phyloP scores from a whole-genome alignment of 2,329 filamentous ascomycete species.

The Thermothelomyces thermophilus region DNA sequence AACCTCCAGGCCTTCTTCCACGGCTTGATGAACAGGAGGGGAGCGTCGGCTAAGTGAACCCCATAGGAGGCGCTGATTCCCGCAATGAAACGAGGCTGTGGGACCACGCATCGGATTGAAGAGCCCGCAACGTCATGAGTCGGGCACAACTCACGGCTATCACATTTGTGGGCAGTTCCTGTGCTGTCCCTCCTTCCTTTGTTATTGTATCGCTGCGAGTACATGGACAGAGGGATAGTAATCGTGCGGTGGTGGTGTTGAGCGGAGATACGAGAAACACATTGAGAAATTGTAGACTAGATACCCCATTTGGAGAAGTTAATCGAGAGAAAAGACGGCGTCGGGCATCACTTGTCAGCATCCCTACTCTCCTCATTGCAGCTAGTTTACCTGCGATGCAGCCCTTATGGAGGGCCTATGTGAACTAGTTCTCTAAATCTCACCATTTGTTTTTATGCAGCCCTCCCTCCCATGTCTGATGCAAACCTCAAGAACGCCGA shows the following conservation, averaged over 20 bases:
- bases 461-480: too few relatives aligned
- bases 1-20: constrained; percentile 55
- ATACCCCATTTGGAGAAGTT: constrained; percentile 19
- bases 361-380: neutral
- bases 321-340: neutral
- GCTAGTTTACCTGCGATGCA: too few relatives aligned
- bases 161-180: neutral
- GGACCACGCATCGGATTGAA: too few relatives aligned
- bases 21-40: constrained; percentile 52
- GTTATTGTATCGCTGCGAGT: neutral
- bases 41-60: constrained; percentile 22
- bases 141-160: neutral
- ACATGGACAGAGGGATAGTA: neutral
- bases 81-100: too few relatives aligned
- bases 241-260: neutral
- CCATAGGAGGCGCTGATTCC: too few relatives aligned
- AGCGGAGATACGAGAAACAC: neutral
- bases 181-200: neutral
- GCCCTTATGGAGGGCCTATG: too few relatives aligned
- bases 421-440: too few relatives aligned
- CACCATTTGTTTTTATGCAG: too few relatives aligned
- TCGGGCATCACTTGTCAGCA: neutral
- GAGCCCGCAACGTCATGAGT: too few relatives aligned
- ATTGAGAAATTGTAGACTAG: constrained; percentile 21
- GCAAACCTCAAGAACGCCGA: too few relatives aligned